Evolutionary conservation across 2,329 filamentous ascomycete species (phyloP).

Genomic region (Aureobasidium uvarum): DNA sequence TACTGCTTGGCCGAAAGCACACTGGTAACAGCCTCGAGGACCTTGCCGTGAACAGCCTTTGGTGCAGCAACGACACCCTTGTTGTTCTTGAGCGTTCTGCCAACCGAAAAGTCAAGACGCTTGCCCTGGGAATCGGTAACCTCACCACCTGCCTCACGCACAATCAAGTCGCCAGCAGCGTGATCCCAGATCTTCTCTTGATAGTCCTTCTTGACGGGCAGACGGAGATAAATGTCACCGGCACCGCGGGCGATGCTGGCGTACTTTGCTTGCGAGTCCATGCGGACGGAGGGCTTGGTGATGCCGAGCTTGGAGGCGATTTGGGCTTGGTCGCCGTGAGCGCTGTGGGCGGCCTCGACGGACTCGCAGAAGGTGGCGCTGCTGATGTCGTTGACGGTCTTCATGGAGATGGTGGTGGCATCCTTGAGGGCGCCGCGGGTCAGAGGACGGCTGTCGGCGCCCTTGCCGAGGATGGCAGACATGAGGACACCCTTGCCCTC

Average conservation of each 20-base stretch:
- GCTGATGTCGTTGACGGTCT: slow-evolving; percentile 67
- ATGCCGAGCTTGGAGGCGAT: slow-evolving; percentile 86
- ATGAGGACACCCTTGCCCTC: slow-evolving; percentile 83
- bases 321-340: slow-evolving; percentile 79
- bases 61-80: slow-evolving; percentile 93
- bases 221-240: slow-evolving; percentile 87
- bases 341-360: slow-evolving; percentile 89
- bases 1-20: slow-evolving; percentile 59
- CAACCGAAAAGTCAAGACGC: slow-evolving; percentile 79
- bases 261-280: slow-evolving; percentile 99
- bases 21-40: slow-evolving; percentile 77
- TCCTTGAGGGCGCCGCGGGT: slow-evolving; percentile 54
- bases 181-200: slow-evolving; percentile 99
- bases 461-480: slow-evolving; percentile 74
- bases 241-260: slow-evolving; percentile 90
- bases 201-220: slow-evolving; percentile 83
- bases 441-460: slow-evolving; percentile 76
- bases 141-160: slow-evolving; percentile 86
- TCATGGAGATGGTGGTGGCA: slow-evolving; percentile 73
- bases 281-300: slow-evolving; percentile 81
- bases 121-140: slow-evolving; percentile 89
- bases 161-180: slow-evolving; percentile 90
- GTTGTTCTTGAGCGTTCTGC: slow-evolving; percentile 82
- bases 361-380: slow-evolving; percentile 94
- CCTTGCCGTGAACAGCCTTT: slow-evolving; percentile 67